Base-by-base conservation (phyloP, 2,329 filamentous ascomycete genomes). In the Mariannaea elegans region DNA sequence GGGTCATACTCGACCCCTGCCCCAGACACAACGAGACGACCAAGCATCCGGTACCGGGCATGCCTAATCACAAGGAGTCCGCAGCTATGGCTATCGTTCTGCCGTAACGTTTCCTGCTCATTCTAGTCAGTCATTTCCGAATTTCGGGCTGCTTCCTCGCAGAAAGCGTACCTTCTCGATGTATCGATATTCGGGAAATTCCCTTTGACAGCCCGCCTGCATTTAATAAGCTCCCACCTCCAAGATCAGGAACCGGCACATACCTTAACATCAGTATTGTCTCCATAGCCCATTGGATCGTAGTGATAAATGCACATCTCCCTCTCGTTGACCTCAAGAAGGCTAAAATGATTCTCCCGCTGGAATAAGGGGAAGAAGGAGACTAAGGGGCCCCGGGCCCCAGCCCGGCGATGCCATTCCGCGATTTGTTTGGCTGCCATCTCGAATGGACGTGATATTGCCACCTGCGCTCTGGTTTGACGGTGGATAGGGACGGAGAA, bases 401-500 rank as follows among this genome's bases (percentile, higher is more conserved):
- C 23, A n/a, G 24, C 10, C 24, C 18, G 42, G 24, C 23, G 16
- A 13, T 46, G 36, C 57, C 42, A 66, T 32, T 39, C 34, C 16
- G 9, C 27, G 24, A 66, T 53, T 16, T 56, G 34, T 23, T 55
- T 34, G 7, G 32, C 21, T 7, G 50, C 49, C 19, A 7, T 50
- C 50, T 64, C 14, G 31, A 64, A 62, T 1, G 47, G 62, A 14
- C 44, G 27, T 31, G 32, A 12, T 14, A 66, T 46, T 12, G 32
- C 19, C 14, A 24, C 46, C 34, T 36, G n/a, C 14, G 44, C 23
- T 18, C 24, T 23, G 6, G 44, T 46, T 21, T 60, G 36, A 38
- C 42, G n/a, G 38, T 65, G 34, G 16, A 59, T 51, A 10, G 52
- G 52, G 27, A 63, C 42, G 21, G 41, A 65, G 47, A 58, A 57